Base-by-base conservation (phyloP, 208 protist genomes). In the Phytomonas francai region DNA sequence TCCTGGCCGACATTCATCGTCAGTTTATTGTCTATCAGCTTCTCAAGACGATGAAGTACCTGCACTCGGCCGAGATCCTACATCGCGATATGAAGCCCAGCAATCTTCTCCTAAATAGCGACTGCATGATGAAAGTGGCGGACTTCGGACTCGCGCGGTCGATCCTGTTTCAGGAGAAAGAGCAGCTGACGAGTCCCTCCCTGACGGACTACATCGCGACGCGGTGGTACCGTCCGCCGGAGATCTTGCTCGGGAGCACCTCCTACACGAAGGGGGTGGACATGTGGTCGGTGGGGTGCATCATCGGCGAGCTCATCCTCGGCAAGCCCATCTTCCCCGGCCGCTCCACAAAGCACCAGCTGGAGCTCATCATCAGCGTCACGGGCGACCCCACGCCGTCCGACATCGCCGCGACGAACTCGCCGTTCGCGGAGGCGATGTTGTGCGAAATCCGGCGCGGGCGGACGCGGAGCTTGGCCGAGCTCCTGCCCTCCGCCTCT, bases 261-360 rank as follows among this genome's bases (percentile, higher is more conserved):
- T 85, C 84, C 27, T 99, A 99, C 83, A 98, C 94, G 11, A 96
- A 98, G 62, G 93, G 93, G 34, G 96, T 99, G 29, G 98, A 99
- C 70, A 99, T 99, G 86, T 99, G 98, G 98, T 93, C 94, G 0
- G 86, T 99, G 6, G 98, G 98, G 5, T 99, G 98, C 85, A 99
- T 99, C 66, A 73, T 99, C 4, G 97, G 93, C 0, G 98, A 99
- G 77, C 74, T 99, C 19, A 72, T 99, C 11, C 72, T 89, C 11
- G 96, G 96, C 3, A 96, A 97, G 60, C 95, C 97, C 28, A 92
- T 98, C 34, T 98, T 98, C 70, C 94, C 96, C 3, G 97, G 97
- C 16, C 94, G 84, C 36, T 96, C 89, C 25, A 99, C 97, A 0
- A 97, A 97, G 73, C 98, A 99, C 71, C 98, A 99, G 83, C 83